Conservation (phyloP, 1,139 yeast genomes). For the Saccharomyces uvarum region DNA sequence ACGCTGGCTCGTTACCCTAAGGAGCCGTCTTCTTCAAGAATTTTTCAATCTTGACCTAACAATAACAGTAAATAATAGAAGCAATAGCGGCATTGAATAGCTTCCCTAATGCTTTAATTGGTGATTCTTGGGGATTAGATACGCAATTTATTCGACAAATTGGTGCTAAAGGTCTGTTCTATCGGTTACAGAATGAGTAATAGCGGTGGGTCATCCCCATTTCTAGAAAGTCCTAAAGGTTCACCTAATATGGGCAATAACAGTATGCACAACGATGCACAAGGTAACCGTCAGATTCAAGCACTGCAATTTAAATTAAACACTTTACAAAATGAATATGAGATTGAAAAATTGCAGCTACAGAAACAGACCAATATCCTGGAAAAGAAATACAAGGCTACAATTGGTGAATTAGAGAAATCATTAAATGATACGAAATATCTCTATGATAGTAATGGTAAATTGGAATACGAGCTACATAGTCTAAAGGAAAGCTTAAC, state of each 20-base stretch:
- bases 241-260: constrained; percentile 7
- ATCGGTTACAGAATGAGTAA: constrained; percentile 13
- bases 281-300: constrained; percentile 16
- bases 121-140: too few relatives aligned
- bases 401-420: constrained; percentile 24
- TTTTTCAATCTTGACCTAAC: neutral
- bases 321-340: constrained; percentile 25
- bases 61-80: neutral
- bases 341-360: constrained; percentile 21
- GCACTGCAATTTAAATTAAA: constrained; percentile 22
- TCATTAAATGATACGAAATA: constrained; percentile 20
- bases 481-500: constrained; percentile 27
- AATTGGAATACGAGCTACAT: constrained; percentile 29
- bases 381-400: constrained; percentile 23
- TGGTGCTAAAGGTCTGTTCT: neutral
- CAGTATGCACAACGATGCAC: constrained; percentile 5
- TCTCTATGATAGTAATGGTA: constrained; percentile 37
- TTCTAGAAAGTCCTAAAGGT: constrained; percentile 37
- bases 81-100: neutral
- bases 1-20: neutral
- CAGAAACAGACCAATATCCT: constrained; percentile 20
- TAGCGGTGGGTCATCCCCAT: constrained; percentile 41
- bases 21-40: neutral
- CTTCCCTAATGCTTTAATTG: neutral
- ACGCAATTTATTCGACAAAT: neutral